Conservation (phyloP, 345 rosid genomes). For the Diplotaxis tenuifolia region DNA sequence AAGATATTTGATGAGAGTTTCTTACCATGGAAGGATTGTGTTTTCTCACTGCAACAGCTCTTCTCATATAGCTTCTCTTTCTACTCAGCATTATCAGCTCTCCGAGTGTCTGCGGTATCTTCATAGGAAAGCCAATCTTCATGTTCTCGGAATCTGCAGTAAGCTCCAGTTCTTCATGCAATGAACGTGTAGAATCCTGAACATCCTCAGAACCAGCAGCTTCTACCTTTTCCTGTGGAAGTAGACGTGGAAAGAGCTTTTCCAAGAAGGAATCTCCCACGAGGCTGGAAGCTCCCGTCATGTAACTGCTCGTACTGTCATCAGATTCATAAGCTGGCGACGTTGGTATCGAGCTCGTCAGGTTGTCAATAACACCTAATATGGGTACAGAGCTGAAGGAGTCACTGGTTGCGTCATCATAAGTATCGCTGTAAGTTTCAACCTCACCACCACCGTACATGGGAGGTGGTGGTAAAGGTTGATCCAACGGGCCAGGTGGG, state of each 20-base stretch:
- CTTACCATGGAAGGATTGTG: constrained; percentile 59
- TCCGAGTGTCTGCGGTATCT: constrained; percentile 65
- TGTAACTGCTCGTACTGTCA: constrained; percentile 66
- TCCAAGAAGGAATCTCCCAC: constrained; percentile 79
- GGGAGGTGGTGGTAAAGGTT: constrained; percentile 44
- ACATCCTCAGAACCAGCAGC: constrained; percentile 16
- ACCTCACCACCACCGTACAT: constrained; percentile 18
- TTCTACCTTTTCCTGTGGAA: constrained; percentile 44
- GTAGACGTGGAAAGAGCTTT: constrained; percentile 72
- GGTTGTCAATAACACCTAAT: constrained; percentile 38
- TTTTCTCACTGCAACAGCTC: constrained; percentile 55
- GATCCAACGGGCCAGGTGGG: constrained; percentile 21
- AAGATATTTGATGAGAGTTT: background rate
- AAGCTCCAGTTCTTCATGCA: constrained; percentile 24
- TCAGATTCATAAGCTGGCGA: constrained; percentile 63
- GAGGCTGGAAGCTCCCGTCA: constrained; percentile 59
- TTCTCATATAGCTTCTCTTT: constrained; percentile 67
- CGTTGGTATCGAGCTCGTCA: constrained; percentile 37
- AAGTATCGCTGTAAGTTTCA: constrained; percentile 22
- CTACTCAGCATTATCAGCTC: constrained; percentile 85
- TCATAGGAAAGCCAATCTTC: constrained; percentile 32
- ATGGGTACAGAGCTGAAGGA: constrained; percentile 58
- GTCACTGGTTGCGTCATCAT: constrained; percentile 23
- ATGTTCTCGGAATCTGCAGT: constrained; percentile 23
- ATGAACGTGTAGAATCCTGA: constrained; percentile 29